Evolutionary conservation across 2,329 filamentous ascomycete species (phyloP), one percentile per base, ranked within the genome.

Genomic region (Pseudodiploospora longispora): DNA sequence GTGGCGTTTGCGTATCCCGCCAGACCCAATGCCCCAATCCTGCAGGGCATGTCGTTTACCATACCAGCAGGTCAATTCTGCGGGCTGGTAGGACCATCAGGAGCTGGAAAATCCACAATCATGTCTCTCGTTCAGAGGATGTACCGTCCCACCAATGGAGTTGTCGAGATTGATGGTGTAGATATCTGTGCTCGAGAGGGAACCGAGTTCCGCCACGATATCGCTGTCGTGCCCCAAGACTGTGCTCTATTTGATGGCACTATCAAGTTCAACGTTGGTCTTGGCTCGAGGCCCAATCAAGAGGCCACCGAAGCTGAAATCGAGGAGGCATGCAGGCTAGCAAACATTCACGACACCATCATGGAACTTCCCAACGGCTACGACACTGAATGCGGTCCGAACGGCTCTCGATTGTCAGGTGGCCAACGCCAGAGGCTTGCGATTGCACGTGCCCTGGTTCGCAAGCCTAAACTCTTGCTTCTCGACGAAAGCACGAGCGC

Each of bases 401-500:
- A 85, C 49, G 85, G 84, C 2, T 82, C 83, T 0, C 74, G 82
- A 27, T 64, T 94, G 3, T 89, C 84, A 0, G 87, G 87, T 2
- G 88, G 88, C 0, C 87, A 94, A 59, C 78, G 82, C 10, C 87
- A 94, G 61, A 76, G 87, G 1, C 64, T 94, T 10, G 81, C 82
- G 1, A 90, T 95, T 56, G 87, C 88, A 0, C 74, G 87, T 27
- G 86, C 87, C 0, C 69, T 91, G 3, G 74, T 89, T 3, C 75
- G 87, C 0, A 74, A 78, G 49, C 87, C 87, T 0, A 74, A 82
- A 38, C 71, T 94, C 1, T 63, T 94, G 12, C 75, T 95, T 34
- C 71, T 94, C 1, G 88, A 95, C 55, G 87, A 94, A 68, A 85
- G 85, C 30, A 94, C 87, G 0, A 85, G 80, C 36, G 84, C 83